Evolutionary conservation across 176 grass and related monocot species (phyloP).

Genomic region (Oryza officinalis): DNA sequence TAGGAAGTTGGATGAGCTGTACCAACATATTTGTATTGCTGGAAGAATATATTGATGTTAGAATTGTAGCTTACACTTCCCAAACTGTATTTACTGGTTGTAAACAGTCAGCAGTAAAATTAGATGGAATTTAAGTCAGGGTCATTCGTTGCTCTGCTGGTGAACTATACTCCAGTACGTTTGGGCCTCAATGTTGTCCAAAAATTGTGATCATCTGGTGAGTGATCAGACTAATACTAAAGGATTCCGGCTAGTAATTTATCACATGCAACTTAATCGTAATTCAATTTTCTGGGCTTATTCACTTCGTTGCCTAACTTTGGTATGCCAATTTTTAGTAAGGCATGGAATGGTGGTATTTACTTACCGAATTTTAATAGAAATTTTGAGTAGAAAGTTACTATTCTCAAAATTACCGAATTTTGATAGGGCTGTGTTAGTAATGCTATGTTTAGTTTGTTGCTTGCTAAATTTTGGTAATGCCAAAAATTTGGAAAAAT

Average conservation of each 20-base stretch:
- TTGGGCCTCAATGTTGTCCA: too few species aligned
- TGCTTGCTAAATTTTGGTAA: too few species aligned
- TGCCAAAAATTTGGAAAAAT: too few species aligned
- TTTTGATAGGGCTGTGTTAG: too few species aligned
- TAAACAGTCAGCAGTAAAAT: background rate
- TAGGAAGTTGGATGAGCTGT: conserved; percentile 38
- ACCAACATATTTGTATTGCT: conserved; percentile 40
- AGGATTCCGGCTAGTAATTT: background rate
- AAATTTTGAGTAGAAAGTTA: too few species aligned
- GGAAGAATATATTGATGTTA: conserved; percentile 35
- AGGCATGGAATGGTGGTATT: too few species aligned
- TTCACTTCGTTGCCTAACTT: too few species aligned
- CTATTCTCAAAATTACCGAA: too few species aligned
- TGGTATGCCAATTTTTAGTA: too few species aligned
- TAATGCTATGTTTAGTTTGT: too few species aligned
- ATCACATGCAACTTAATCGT: background rate
- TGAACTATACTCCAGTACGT: background rate
- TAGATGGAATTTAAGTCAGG: background rate
- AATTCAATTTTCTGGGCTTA: background rate
- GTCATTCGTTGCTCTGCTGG: background rate
- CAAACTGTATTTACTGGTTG: background rate
- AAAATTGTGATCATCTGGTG: too few species aligned
- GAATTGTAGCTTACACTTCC: conserved; percentile 9
- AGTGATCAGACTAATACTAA: background rate
- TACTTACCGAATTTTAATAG: too few species aligned